phyloP scores from a whole-genome alignment of 2,329 filamentous ascomycete genomes.

The Truncatella angustata region DNA sequence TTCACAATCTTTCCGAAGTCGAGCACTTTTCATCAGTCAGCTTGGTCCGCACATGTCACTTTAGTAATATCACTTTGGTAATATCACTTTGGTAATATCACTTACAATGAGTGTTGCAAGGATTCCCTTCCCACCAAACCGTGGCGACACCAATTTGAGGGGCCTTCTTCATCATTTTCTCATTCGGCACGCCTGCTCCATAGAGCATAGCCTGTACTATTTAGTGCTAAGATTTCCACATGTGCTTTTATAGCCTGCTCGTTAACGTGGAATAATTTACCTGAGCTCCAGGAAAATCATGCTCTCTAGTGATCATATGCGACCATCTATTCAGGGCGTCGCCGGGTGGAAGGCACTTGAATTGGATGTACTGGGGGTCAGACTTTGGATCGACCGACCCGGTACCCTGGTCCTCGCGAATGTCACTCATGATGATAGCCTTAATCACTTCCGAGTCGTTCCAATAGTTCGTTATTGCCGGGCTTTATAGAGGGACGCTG shows the following conservation, averaged over 20 bases:
- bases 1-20: constrained; percentile 89
- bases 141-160: constrained; percentile 89
- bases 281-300: constrained; percentile 92
- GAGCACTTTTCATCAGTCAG: constrained; percentile 52
- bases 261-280: constrained; percentile 40
- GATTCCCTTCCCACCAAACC: constrained; percentile 97
- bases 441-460: background rate
- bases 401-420: constrained; percentile 16
- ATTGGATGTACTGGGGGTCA: constrained; percentile 52
- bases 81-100: constrained; percentile 16
- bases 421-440: constrained; percentile 18
- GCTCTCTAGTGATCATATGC: constrained; percentile 73
- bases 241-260: no score
- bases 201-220: constrained; percentile 91
- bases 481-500: no score
- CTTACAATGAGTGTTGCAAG: constrained; percentile 71
- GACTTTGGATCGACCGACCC: constrained; percentile 39
- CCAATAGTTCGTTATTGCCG: no score
- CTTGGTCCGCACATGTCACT: background rate
- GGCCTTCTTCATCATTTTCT: constrained; percentile 82
- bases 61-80: background rate
- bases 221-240: no score
- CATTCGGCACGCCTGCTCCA: constrained; percentile 81
- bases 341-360: constrained; percentile 49
- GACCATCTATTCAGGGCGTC: constrained; percentile 80